Percentiles rank a stretch among this genome's conserved stretches.
Evolutionary conservation across 2,329 filamentous ascomycete genomes (phyloP).

Genomic region (Xylariaceae sp.): DNA sequence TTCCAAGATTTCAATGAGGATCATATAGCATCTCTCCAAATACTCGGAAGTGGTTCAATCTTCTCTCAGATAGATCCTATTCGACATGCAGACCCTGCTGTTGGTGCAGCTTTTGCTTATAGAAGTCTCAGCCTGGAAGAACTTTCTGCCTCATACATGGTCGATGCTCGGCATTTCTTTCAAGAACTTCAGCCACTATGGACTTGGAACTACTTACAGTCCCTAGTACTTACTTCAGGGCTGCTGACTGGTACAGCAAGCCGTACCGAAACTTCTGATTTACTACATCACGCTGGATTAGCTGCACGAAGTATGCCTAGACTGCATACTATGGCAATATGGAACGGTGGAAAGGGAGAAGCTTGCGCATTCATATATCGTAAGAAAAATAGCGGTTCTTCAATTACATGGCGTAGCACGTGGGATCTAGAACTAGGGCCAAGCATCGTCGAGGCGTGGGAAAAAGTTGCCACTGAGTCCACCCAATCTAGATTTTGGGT

Average conservation of each 20-base stretch:
- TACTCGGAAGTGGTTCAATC: too few species aligned
- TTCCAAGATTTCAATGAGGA: conserved; percentile 40
- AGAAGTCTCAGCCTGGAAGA: conserved; percentile 39
- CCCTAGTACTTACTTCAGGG: conserved; percentile 42
- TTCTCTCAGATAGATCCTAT: background rate
- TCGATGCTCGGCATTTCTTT: conserved; percentile 41
- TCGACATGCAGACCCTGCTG: conserved; percentile 11
- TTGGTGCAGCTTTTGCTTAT: conserved; percentile 34
- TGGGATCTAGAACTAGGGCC: conserved; percentile 4
- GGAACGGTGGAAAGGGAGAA: conserved; percentile 10
- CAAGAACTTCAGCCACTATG: conserved; percentile 27
- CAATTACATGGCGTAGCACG: conserved; percentile 13
- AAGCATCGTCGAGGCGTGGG: conserved; percentile 5
- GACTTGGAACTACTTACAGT: conserved; percentile 39
- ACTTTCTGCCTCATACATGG: conserved; percentile 39
- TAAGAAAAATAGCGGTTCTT: background rate
- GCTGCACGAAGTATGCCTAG: conserved; percentile 14
- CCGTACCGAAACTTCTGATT: conserved; percentile 1
- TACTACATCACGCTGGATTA: conserved; percentile 11
- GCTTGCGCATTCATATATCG: conserved; percentile 13
- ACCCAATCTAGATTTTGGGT: conserved; percentile 3
- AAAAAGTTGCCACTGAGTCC: conserved; percentile 1
- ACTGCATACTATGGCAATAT: conserved; percentile 10
- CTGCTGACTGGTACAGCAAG: conserved; percentile 23
- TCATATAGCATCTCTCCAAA: conserved; percentile 21